These are phyloP conservation scores for Erodium moschatum DNA, from an alignment of 441 rosid species.

Conservation along the genomic window DNA sequence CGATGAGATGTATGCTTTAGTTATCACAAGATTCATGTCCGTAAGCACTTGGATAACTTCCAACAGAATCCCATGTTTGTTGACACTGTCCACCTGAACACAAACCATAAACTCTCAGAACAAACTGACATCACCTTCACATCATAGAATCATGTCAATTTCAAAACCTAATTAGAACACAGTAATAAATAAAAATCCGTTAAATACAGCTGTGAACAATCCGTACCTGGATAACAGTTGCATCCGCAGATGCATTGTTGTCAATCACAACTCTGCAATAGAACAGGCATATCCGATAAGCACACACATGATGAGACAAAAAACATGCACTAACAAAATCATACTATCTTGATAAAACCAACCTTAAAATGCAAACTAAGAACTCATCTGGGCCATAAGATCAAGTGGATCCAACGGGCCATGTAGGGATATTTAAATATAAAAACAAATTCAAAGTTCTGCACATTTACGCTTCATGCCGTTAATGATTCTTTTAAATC, in stretches of 20 bases:
- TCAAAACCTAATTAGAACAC: neutral
- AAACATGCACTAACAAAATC: neutral
- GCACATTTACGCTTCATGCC: too few relatives aligned
- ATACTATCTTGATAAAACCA: neutral
- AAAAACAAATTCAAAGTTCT: too few relatives aligned
- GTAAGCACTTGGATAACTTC: conserved; percentile 84
- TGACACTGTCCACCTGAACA: conserved; percentile 66
- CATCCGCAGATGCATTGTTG: conserved; percentile 53
- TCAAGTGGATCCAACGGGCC: too few relatives aligned
- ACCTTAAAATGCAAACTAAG: neutral
- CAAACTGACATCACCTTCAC: neutral
- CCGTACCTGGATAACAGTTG: conserved; percentile 70
- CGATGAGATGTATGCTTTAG: conserved; percentile 76
- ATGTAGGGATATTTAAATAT: too few relatives aligned
- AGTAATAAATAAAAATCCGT: neutral
- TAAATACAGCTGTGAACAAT: neutral
- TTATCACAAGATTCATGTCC: conserved; percentile 77
- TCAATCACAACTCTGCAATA: conserved; percentile 72
- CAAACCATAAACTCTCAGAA: neutral
- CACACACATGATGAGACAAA: too few relatives aligned
- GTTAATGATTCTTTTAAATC: too few relatives aligned
- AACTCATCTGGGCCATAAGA: too few relatives aligned
- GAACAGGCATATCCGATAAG: conserved; percentile 10
- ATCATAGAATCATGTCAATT: neutral
- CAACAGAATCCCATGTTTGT: conserved; percentile 77